A percentile compares a stretch with the other conserved stretches of the same genome.
Conservation (phyloP, 805 yeast species). For the Wickerhamomyces canadensis region DNA sequence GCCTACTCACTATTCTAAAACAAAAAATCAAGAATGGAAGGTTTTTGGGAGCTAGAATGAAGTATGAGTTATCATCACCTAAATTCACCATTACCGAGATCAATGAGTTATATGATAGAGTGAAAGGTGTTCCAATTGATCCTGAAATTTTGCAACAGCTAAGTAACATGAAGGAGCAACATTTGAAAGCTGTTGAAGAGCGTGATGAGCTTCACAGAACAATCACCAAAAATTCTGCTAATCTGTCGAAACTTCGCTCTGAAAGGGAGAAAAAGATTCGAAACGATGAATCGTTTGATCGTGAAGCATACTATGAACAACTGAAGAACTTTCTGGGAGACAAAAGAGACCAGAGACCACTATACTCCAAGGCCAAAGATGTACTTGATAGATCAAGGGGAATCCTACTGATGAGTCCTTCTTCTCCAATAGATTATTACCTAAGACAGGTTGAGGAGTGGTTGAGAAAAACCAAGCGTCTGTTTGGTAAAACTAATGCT, state of each 20-base stretch:
- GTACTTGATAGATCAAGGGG: constrained; percentile 19
- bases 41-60: constrained; percentile 9
- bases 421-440: constrained; percentile 15
- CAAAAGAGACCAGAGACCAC: constrained; percentile 26
- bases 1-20: constrained; percentile 7
- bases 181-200: constrained; percentile 9
- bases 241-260: constrained; percentile 6
- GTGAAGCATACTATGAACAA: constrained; percentile 3
- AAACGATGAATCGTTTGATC: constrained; percentile 5
- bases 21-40: constrained; percentile 12
- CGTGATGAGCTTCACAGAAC: constrained; percentile 13
- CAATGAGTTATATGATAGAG: constrained; percentile 1
- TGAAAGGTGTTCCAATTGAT: constrained; percentile 21
- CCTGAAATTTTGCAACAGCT: constrained; percentile 11
- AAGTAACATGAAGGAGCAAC: constrained; percentile 7
- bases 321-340: constrained; percentile 25
- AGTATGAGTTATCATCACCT: constrained; percentile 3
- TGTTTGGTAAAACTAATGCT: constrained; percentile 32
- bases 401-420: constrained; percentile 1
- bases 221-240: constrained; percentile 11
- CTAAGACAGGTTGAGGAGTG: constrained; percentile 30
- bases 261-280: constrained; percentile 4
- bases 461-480: constrained; percentile 28
- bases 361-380: constrained; percentile 23
- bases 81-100: constrained; percentile 10